These are phyloP conservation scores for Calycina herbarum DNA, from an alignment of 2,329 filamentous ascomycete genomes.

Conservation along the genomic window DNA sequence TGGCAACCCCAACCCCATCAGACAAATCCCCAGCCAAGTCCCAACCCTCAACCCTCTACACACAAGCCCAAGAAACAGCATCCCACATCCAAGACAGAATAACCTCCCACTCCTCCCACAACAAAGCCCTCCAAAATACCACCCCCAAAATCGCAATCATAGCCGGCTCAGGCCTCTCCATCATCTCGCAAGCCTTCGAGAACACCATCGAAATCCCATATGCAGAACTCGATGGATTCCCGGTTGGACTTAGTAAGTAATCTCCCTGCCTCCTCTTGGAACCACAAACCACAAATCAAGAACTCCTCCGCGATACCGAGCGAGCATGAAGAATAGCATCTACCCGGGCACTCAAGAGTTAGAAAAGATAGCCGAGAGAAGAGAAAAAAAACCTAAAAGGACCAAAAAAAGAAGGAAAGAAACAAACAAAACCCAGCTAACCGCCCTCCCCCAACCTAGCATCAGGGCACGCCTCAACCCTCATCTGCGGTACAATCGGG, in stretches of 20 bases:
- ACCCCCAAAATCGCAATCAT: not conserved
- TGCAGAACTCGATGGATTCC: not conserved
- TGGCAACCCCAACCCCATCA: not conserved
- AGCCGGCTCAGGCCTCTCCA: not conserved
- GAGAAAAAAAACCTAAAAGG: too few species aligned
- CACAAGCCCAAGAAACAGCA: not conserved
- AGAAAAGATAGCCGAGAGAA: too few species aligned
- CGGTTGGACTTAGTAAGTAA: not conserved
- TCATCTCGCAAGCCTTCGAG: not conserved
- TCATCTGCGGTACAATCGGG: constrained; percentile 24
- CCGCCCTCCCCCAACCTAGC: not conserved
- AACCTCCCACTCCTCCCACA: not conserved
- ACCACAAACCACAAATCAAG: too few species aligned
- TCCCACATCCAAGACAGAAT: not conserved
- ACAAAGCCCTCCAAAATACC: not conserved
- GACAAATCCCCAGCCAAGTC: too few species aligned
- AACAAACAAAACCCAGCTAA: constrained; percentile 10
- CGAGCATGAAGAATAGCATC: too few species aligned
- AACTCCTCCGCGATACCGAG: too few species aligned
- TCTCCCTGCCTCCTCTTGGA: not conserved
- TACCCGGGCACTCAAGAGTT: too few species aligned
- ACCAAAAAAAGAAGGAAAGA: not conserved
- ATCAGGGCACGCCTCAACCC: constrained; percentile 23
- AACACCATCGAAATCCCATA: not conserved
- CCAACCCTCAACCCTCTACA: not conserved